Percentiles rank a stretch among this genome's conserved stretches.
These are phyloP conservation scores for Dioszegia hungarica DNA, from an alignment of 768 basidiomycete genomes.

Conservation along the genomic window DNA sequence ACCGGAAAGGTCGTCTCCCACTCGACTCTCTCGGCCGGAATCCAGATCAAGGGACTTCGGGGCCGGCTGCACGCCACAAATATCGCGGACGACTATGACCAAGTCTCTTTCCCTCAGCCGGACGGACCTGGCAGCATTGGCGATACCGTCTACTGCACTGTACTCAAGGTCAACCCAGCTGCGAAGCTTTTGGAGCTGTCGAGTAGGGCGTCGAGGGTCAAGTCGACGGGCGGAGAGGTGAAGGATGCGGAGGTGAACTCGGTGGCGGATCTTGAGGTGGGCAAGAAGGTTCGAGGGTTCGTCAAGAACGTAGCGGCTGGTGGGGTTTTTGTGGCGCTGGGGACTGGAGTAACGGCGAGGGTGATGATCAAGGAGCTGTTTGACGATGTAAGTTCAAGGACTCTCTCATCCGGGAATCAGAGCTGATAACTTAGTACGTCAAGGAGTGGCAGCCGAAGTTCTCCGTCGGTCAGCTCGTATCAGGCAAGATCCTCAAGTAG, in stretches of 20 bases:
- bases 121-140: constrained; percentile 56
- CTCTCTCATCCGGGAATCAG: neutral
- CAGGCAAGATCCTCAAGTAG: constrained; percentile 77
- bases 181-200: constrained; percentile 73
- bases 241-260: constrained; percentile 66
- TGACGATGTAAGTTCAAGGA: constrained; percentile 60
- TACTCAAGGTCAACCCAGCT: constrained; percentile 64
- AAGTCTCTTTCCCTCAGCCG: constrained; percentile 36
- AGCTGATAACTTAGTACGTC: constrained; percentile 60
- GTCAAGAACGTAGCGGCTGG: constrained; percentile 74
- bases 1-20: constrained; percentile 75
- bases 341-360: constrained; percentile 76
- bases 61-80: constrained; percentile 81
- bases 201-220: constrained; percentile 67
- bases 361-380: constrained; percentile 92
- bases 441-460: constrained; percentile 93
- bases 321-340: constrained; percentile 83
- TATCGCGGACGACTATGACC: constrained; percentile 67
- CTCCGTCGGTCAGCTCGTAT: constrained; percentile 72
- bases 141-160: constrained; percentile 64
- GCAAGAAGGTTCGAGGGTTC: constrained; percentile 76
- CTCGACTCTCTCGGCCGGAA: constrained; percentile 63
- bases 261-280: constrained; percentile 63
- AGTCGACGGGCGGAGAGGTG: constrained; percentile 53
- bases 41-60: constrained; percentile 70